Evolutionary conservation across 208 protist genomes (phyloP).

Genomic region (Crithidia expoeki): DNA sequence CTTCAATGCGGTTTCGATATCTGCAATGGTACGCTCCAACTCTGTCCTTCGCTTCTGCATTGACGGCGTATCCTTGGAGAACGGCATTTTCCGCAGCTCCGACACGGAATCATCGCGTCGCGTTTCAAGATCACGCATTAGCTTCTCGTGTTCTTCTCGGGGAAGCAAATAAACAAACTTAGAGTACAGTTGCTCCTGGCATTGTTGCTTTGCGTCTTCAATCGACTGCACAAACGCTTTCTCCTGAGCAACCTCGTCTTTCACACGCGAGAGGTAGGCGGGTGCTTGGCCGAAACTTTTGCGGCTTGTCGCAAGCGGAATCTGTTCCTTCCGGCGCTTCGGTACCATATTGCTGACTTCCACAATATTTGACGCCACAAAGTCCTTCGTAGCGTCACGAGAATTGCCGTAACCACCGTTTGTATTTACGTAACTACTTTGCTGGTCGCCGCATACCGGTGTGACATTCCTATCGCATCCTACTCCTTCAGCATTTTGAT

Average conservation of each 20-base stretch:
- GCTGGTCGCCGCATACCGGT: background rate
- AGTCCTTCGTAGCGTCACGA: slow-evolving; percentile 70
- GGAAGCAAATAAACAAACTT: slow-evolving; percentile 80
- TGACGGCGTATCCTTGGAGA: slow-evolving; percentile 79
- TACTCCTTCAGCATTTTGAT: background rate
- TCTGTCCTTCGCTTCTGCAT: slow-evolving; percentile 65
- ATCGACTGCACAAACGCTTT: slow-evolving; percentile 75
- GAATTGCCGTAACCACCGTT: background rate
- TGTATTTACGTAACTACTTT: background rate
- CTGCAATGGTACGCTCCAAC: slow-evolving; percentile 71
- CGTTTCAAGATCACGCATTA: slow-evolving; percentile 74
- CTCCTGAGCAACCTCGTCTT: slow-evolving; percentile 85
- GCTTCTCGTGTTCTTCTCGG: slow-evolving; percentile 69
- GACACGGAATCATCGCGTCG: slow-evolving; percentile 38
- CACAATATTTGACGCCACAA: slow-evolving; percentile 94
- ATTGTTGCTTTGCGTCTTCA: slow-evolving; percentile 52
- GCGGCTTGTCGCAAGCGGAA: slow-evolving; percentile 58
- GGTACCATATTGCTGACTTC: slow-evolving; percentile 91
- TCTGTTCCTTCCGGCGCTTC: slow-evolving; percentile 69
- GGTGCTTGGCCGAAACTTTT: slow-evolving; percentile 88
- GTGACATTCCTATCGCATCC: background rate
- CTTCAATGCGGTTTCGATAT: slow-evolving; percentile 78
- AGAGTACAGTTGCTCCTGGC: slow-evolving; percentile 36
- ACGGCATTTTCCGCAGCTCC: slow-evolving; percentile 84
- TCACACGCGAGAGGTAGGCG: slow-evolving; percentile 88